Conservation (phyloP, 225 moss, liverwort and hornwort species). For the Sphagnum tenellum region DNA sequence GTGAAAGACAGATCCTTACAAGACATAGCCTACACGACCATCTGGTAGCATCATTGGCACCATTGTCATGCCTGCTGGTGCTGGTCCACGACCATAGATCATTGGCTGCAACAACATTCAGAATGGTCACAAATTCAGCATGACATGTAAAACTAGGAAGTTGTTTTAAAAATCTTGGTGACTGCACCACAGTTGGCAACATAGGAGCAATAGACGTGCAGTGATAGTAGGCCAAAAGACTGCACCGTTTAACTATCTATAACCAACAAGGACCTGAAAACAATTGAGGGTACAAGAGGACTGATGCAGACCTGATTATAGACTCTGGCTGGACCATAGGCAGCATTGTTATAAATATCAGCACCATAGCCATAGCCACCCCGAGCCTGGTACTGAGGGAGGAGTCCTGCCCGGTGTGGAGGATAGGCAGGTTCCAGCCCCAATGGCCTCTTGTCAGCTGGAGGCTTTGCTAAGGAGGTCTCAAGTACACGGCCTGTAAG, state of each 20-base stretch:
- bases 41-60: conserved; percentile 99
- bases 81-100: conserved; percentile 90
- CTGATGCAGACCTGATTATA: conserved; percentile 70
- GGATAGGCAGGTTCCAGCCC: conserved; percentile 87
- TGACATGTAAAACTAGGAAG: neutral
- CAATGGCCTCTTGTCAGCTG: conserved; percentile 88
- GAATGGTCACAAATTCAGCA: neutral
- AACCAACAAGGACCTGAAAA: too few species aligned
- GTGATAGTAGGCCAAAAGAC: too few species aligned
- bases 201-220: too few species aligned
- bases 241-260: too few species aligned
- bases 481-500: conserved; percentile 80
- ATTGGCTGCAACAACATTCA: conserved; percentile 58
- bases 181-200: too few species aligned
- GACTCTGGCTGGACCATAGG: conserved; percentile 77
- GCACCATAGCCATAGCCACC: conserved; percentile 79
- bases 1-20: conserved; percentile 46
- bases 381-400: conserved; percentile 89
- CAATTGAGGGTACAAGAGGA: neutral
- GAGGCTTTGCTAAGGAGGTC: conserved; percentile 94
- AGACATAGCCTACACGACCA: conserved; percentile 95
- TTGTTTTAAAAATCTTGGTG: neutral
- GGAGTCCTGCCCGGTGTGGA: conserved; percentile 83
- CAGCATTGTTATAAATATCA: conserved; percentile 69
- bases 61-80: conserved; percentile 99